A percentile compares a stretch with the other conserved stretches of the same genome.
phyloP scores from a whole-genome alignment of 2,329 filamentous ascomycete genomes.

The Pyrenophora seminiperda region DNA sequence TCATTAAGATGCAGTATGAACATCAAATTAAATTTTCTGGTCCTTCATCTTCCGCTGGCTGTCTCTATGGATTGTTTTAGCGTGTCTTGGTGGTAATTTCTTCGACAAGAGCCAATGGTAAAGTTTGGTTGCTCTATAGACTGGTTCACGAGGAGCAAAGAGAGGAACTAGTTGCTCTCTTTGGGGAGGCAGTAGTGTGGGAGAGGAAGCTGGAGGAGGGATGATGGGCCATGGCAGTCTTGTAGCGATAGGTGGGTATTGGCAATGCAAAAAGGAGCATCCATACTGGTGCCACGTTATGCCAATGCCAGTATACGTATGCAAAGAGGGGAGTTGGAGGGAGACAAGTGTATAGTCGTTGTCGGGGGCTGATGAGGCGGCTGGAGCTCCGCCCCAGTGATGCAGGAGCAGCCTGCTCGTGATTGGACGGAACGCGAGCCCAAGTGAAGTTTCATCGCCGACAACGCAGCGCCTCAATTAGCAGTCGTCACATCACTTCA shows the following conservation, averaged over 20 bases:
- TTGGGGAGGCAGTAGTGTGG: neutral
- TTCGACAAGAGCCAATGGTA: too few relatives aligned
- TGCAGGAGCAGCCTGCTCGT: slow-evolving; percentile 4
- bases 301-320: neutral
- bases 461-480: slow-evolving; percentile 7
- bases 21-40: slow-evolving; percentile 1
- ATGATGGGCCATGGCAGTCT: slow-evolving; percentile 2
- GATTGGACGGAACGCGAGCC: slow-evolving; percentile 10
- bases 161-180: neutral
- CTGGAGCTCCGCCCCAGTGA: slow-evolving; percentile 9
- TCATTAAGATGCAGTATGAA: slow-evolving; percentile 1
- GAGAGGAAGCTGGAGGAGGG: slow-evolving; percentile 1
- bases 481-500: slow-evolving; percentile 7
- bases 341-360: slow-evolving; percentile 3
- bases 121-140: too few relatives aligned
- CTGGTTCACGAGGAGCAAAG: too few relatives aligned
- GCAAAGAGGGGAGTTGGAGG: neutral
- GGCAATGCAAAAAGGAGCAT: neutral
- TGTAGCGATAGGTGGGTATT: slow-evolving; percentile 4
- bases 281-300: slow-evolving; percentile 5
- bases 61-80: neutral
- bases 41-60: neutral
- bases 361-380: slow-evolving; percentile 9
- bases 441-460: slow-evolving; percentile 15
- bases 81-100: neutral